Conservation (phyloP, 2,329 filamentous ascomycete species). For the Cordyceps tenuipes region DNA sequence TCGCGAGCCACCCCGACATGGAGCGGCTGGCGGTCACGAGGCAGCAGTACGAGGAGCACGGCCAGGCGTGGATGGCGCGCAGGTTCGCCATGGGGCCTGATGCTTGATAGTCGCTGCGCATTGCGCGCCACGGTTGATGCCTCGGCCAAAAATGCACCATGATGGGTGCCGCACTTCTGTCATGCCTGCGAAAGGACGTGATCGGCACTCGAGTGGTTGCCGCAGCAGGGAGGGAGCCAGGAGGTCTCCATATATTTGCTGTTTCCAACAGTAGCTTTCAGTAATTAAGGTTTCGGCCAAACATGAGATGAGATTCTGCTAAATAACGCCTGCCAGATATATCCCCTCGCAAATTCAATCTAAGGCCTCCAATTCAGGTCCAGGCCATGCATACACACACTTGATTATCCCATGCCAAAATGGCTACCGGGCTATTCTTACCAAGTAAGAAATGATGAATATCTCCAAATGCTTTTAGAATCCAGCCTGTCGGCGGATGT, state of each 20-base stretch:
- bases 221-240: no score
- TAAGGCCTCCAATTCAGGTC: neutral
- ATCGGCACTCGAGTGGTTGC: no score
- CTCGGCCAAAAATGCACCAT: neutral
- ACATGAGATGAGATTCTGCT: conserved; percentile 8
- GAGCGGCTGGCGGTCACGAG: conserved; percentile 68
- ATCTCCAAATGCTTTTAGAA: neutral
- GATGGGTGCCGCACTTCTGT: neutral
- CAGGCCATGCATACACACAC: neutral
- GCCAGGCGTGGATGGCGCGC: conserved; percentile 63
- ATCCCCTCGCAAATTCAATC: neutral
- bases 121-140: neutral
- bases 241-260: no score
- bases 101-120: neutral
- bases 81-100: conserved; percentile 49
- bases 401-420: neutral
- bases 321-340: conserved; percentile 5
- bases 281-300: neutral
- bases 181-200: no score
- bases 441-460: neutral
- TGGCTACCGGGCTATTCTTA: neutral
- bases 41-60: conserved; percentile 84
- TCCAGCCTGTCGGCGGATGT: conserved; percentile 7
- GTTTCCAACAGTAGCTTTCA: no score
- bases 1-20: conserved; percentile 63